Evolutionary conservation across 805 yeast genomes (phyloP), one percentile per base, ranked within the genome.

Genomic region (Kazachstania kunashirensis): DNA sequence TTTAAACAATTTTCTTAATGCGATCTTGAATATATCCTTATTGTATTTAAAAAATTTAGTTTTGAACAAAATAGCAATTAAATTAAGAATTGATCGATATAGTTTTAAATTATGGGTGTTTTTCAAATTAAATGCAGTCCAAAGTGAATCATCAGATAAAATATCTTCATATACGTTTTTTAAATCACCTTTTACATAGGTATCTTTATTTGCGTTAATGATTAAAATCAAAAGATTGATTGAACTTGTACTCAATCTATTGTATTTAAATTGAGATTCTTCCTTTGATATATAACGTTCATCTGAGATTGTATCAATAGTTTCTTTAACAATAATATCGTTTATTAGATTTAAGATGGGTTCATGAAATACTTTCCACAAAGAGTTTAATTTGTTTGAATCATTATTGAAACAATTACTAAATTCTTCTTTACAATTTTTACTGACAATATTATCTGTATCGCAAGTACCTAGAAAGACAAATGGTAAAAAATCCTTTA

Each of bases 391-490:
- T 49, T 75, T 77, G 38, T 66, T 66, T 31, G 70, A 72, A 32
- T 67, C 68, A 30, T 72, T 67, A 4, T 70, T 66, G 53, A 89
- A 85, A 6, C 83, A 70, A 4, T 52, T 49, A 13, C 62, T 54
- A 21, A 86, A 53, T 9, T 73, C 63, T 9, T 61, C 55, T 14
- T 50, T 48, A 12, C 85, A 72, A 0, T 75, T 56, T 21, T 57
- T 62, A 0, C 79, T 62, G 0, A 81, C 89, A 2, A 68, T 42
- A 31, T 75, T 55, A 45, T 88, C 96, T 2, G 68, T 50, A 48
- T 89, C 97, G 51, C 67, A 80, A 2, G 69, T 49, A 0, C 94
- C 94, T 19, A 75, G 66, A 5, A 88, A 49, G 77, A 94, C 75
- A 1, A 79, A 60, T 0, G 94, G 92, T 6, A 84, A 66, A 0